Evolutionary conservation across 169 alveolate genomes (phyloP).

Genomic region (Cryptosporidium sp.): DNA sequence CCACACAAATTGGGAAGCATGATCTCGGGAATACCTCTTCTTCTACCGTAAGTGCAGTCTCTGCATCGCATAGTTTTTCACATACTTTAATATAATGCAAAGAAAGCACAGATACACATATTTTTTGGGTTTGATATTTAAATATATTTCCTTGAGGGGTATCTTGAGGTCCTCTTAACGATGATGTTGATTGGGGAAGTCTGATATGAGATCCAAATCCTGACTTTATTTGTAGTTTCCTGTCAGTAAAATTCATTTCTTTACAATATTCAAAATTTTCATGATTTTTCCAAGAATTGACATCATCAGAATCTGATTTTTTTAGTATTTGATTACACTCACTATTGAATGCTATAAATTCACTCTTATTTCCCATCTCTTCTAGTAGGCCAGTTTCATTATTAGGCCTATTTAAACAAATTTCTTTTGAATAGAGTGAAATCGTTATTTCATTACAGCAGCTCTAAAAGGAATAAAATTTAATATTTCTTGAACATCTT

Average conservation of each 20-base stretch:
- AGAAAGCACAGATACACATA: slow-evolving; percentile 43
- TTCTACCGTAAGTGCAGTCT: slow-evolving; percentile 7
- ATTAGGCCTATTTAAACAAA: not conserved
- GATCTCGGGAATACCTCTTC: slow-evolving; percentile 56
- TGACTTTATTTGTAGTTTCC: slow-evolving; percentile 54
- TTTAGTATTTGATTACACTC: not conserved
- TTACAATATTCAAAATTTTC: slow-evolving; percentile 24
- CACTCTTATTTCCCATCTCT: not conserved
- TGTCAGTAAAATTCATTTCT: not conserved
- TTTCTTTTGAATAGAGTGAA: not conserved
- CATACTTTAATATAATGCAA: slow-evolving; percentile 56
- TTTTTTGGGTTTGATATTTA: slow-evolving; percentile 12
- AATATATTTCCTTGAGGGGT: not conserved
- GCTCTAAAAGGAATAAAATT: not conserved
- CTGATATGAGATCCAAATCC: slow-evolving; percentile 63
- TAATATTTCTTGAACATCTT: not conserved
- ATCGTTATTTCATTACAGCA: not conserved
- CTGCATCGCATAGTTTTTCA: slow-evolving; percentile 32
- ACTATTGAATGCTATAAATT: not conserved
- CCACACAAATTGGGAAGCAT: slow-evolving; percentile 56
- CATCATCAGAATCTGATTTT: not conserved
- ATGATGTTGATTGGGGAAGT: slow-evolving; percentile 17
- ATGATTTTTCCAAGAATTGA: not conserved
- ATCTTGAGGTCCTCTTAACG: slow-evolving; percentile 29
- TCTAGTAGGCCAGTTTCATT: not conserved